Evolutionary conservation across 169 alveolate genomes (phyloP).

Genomic region (Ichthyophthirius multifiliis): DNA sequence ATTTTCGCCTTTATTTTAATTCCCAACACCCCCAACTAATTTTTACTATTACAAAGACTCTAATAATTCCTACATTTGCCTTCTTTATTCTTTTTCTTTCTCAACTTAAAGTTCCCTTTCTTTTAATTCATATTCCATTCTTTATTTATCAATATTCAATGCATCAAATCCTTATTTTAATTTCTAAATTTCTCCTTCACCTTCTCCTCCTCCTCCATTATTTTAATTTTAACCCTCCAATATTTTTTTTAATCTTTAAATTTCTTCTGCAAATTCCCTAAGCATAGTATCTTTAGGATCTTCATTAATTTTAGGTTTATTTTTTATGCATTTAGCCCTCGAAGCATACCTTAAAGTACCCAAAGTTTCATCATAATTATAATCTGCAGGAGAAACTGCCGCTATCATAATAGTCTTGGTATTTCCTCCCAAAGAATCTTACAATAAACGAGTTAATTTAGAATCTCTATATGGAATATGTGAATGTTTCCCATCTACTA

Average conservation of each 20-base stretch:
- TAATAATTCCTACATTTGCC: background rate
- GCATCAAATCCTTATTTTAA: constrained; percentile 4
- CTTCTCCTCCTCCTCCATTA: constrained; percentile 10
- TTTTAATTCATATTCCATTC: background rate
- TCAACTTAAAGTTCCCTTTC: constrained; percentile 20
- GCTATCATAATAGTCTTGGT: constrained; percentile 80
- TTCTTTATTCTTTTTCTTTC: constrained; percentile 18
- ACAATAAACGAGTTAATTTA: constrained; percentile 68
- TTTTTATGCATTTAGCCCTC: constrained; percentile 71
- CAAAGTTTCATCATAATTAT: constrained; percentile 56
- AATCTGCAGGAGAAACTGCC: constrained; percentile 69
- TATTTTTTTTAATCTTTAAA: constrained; percentile 45
- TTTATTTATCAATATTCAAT: background rate
- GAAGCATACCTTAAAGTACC: constrained; percentile 70
- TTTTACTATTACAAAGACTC: constrained; percentile 28
- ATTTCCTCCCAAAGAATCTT: constrained; percentile 77
- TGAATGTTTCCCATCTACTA: constrained; percentile 58
- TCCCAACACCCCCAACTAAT: constrained; percentile 37
- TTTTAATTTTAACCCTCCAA: constrained; percentile 28
- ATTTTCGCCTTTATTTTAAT: background rate
- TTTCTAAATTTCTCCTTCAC: constrained; percentile 3
- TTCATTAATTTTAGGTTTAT: constrained; percentile 76
- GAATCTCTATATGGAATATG: constrained; percentile 77
- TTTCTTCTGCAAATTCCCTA: constrained; percentile 73
- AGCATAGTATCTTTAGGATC: constrained; percentile 84